Evolutionary conservation across 1,284 basidiomycete genomes (phyloP).

Genomic region (Rhodotorula sp.): DNA sequence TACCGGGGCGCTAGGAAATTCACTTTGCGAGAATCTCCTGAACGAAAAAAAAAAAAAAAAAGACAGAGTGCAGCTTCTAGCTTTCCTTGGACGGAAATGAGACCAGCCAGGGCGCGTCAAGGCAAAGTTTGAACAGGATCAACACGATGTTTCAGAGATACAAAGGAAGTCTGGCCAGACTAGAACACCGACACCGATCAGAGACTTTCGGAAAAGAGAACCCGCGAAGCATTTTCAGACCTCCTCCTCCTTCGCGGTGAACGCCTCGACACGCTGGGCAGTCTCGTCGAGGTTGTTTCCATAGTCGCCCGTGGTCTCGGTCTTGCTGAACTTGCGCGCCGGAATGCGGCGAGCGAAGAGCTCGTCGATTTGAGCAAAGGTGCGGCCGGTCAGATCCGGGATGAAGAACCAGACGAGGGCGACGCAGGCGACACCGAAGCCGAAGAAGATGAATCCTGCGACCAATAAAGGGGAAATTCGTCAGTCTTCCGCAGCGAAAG

Average conservation of each 20-base stretch:
- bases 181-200: too few species aligned
- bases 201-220: too few species aligned
- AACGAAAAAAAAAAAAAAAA: too few species aligned
- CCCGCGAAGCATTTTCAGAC: too few species aligned
- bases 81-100: too few species aligned
- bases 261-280: neutral
- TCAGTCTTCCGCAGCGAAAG: neutral
- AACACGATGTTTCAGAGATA: too few species aligned
- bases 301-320: slow-evolving; percentile 4
- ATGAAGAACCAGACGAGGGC: slow-evolving; percentile 30
- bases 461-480: neutral
- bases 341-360: slow-evolving; percentile 8
- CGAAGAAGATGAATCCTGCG: slow-evolving; percentile 6
- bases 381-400: slow-evolving; percentile 34
- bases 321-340: slow-evolving; percentile 1
- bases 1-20: too few species aligned
- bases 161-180: too few species aligned
- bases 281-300: slow-evolving; percentile 2
- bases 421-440: slow-evolving; percentile 1
- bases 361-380: slow-evolving; percentile 17
- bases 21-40: too few species aligned
- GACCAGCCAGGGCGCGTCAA: too few species aligned
- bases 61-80: too few species aligned
- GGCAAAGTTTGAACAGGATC: too few species aligned
- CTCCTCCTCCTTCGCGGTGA: neutral